These are phyloP conservation scores for Polyporus tsugae DNA, from an alignment of 1,284 basidiomycete genomes.

Conservation along the genomic window DNA sequence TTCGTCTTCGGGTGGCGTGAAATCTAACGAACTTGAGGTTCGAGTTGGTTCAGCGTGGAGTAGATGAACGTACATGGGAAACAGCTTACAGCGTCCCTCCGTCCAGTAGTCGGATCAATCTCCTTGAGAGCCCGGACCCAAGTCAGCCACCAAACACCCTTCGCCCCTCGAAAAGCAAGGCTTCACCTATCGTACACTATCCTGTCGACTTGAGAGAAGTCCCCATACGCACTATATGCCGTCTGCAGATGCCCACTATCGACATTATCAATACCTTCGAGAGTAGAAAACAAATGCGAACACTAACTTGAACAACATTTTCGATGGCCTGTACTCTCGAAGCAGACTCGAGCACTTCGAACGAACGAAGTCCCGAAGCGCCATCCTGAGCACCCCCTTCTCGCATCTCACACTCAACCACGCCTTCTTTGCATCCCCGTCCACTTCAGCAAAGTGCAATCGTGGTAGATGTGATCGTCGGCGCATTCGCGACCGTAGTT, in stretches of 20 bases:
- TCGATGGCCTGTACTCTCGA: slow-evolving; percentile 59
- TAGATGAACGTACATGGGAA: not conserved
- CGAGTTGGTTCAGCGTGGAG: not conserved
- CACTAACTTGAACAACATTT: slow-evolving; percentile 73
- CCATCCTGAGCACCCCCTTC: slow-evolving; percentile 41
- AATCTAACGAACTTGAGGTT: slow-evolving; percentile 68
- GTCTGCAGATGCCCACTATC: slow-evolving; percentile 76
- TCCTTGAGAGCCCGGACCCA: slow-evolving; percentile 44
- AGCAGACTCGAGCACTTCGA: slow-evolving; percentile 64
- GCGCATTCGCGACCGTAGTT: not conserved
- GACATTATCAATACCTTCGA: not conserved
- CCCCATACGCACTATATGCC: slow-evolving; percentile 66
- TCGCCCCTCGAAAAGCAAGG: too few species aligned
- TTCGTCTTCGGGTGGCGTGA: slow-evolving; percentile 64
- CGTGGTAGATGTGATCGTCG: not conserved
- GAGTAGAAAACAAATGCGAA: not conserved
- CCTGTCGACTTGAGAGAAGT: slow-evolving; percentile 76
- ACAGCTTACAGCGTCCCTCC: slow-evolving; percentile 69
- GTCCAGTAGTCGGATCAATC: slow-evolving; percentile 64
- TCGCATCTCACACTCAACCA: not conserved
- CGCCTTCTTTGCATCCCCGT: not conserved
- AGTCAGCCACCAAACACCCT: too few species aligned
- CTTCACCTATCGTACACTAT: slow-evolving; percentile 73
- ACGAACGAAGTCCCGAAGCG: slow-evolving; percentile 62
- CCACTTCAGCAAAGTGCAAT: not conserved